Evolutionary conservation across 202 grass and related monocot genomes (phyloP).

Genomic region (Zoysia matrella): DNA sequence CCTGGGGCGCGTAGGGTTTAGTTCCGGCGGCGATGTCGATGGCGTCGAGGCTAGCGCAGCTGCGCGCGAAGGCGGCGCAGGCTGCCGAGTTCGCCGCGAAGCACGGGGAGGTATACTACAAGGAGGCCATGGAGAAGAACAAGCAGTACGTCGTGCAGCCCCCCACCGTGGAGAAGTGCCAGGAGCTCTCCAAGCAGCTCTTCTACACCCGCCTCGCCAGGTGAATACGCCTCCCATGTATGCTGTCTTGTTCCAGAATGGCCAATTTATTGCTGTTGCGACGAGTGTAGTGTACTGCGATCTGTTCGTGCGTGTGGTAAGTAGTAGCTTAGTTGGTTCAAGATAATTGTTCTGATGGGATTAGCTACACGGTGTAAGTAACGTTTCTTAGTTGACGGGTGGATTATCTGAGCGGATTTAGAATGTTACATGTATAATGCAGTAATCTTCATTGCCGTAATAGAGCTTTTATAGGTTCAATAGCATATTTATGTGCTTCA

Average conservation of each 20-base stretch:
- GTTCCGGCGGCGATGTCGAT: constrained; percentile 50
- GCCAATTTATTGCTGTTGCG: not conserved
- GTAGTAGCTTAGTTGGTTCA: not conserved
- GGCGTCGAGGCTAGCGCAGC: constrained; percentile 77
- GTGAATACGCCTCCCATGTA: constrained; percentile 30
- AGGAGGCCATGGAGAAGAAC: constrained; percentile 89
- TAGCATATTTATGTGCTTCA: not conserved
- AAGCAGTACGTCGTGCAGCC: constrained; percentile 80
- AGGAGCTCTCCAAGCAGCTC: constrained; percentile 92
- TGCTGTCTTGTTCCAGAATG: not conserved
- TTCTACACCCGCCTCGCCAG: constrained; percentile 94
- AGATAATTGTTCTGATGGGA: not conserved
- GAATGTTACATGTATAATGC: not conserved
- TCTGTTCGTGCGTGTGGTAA: constrained; percentile 28
- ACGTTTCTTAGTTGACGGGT: not conserved
- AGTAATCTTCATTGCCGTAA: not conserved
- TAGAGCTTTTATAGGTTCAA: not conserved
- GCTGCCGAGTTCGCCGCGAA: constrained; percentile 53
- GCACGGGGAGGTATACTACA: constrained; percentile 68
- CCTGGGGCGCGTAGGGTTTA: constrained; percentile 25
- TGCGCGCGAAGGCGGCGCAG: constrained; percentile 64
- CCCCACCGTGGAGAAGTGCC: constrained; percentile 77
- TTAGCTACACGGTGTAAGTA: not conserved
- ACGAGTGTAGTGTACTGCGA: not conserved
- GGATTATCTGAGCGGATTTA: not conserved